These are phyloP conservation scores for Leccinum barrowsii DNA, from an alignment of 768 basidiomycete species.

Conservation along the genomic window DNA sequence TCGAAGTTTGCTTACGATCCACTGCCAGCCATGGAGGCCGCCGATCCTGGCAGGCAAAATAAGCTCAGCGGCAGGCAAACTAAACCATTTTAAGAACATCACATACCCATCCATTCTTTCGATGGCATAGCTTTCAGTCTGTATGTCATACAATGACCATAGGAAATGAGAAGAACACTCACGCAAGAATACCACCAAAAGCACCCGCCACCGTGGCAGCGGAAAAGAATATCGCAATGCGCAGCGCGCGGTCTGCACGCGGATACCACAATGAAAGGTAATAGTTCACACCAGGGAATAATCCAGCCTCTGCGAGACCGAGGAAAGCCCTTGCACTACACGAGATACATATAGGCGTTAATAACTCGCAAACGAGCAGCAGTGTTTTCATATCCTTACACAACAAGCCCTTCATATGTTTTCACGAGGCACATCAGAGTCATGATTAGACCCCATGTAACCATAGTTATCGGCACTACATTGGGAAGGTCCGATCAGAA, in stretches of 20 bases:
- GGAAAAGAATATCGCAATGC: constrained; percentile 61
- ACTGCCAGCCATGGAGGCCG: constrained; percentile 36
- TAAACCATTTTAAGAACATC: constrained; percentile 8
- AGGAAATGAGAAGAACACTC: constrained; percentile 12
- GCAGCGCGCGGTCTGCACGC: constrained; percentile 50
- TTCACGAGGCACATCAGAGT: constrained; percentile 38
- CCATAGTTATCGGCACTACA: constrained; percentile 39
- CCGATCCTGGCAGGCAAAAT: constrained; percentile 15
- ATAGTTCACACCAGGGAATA: constrained; percentile 41
- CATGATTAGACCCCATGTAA: constrained; percentile 39
- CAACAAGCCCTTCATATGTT: constrained; percentile 27
- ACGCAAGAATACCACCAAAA: constrained; percentile 51
- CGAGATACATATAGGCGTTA: not conserved
- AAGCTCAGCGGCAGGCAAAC: not conserved
- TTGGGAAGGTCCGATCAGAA: constrained; percentile 10
- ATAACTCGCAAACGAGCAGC: not conserved
- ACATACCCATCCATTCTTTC: constrained; percentile 33
- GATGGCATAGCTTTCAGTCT: constrained; percentile 32
- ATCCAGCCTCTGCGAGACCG: constrained; percentile 46
- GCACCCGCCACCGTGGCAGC: constrained; percentile 54
- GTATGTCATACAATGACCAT: not conserved
- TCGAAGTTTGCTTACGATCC: constrained; percentile 32
- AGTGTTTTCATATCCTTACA: constrained; percentile 20
- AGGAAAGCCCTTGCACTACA: constrained; percentile 41
- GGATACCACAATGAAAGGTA: constrained; percentile 60